Conservation (phyloP, 2,329 filamentous ascomycete genomes). For the Fusarium decemcellulare region DNA sequence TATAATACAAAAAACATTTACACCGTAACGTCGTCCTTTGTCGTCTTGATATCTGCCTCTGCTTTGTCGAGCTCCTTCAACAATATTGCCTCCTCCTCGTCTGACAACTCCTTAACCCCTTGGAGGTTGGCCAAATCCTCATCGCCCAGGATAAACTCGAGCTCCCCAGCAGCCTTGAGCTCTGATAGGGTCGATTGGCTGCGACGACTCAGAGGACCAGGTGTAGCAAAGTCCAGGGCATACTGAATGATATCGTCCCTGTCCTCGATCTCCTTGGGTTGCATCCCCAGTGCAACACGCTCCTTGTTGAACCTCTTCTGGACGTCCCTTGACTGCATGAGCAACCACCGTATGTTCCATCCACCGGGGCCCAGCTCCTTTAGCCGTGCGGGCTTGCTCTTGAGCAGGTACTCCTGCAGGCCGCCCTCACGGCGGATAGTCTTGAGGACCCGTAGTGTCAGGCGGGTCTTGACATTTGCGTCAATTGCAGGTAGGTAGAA, state of each 20-base stretch:
- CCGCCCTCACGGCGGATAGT: slow-evolving; percentile 89
- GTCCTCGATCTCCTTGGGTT: slow-evolving; percentile 54
- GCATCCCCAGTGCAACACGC: slow-evolving; percentile 75
- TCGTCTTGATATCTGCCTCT: slow-evolving; percentile 37
- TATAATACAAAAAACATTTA: slow-evolving; percentile 46
- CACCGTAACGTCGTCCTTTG: slow-evolving; percentile 35
- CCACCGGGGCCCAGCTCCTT: slow-evolving; percentile 91
- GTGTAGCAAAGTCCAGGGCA: slow-evolving; percentile 59
- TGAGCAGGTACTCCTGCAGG: slow-evolving; percentile 91
- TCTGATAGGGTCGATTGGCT: slow-evolving; percentile 56
- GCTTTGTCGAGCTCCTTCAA: slow-evolving; percentile 51
- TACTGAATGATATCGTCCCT: slow-evolving; percentile 57
- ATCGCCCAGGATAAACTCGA: slow-evolving; percentile 64
- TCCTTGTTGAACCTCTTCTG: slow-evolving; percentile 76
- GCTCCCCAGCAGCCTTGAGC: slow-evolving; percentile 52
- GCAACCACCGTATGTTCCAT: slow-evolving; percentile 89
- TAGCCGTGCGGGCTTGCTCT: slow-evolving; percentile 81
- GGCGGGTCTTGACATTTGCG: slow-evolving; percentile 74
- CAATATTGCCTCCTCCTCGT: slow-evolving; percentile 54
- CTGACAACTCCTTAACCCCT: slow-evolving; percentile 56
- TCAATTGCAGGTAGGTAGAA: slow-evolving; percentile 76
- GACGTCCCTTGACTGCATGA: slow-evolving; percentile 83
- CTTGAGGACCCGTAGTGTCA: slow-evolving; percentile 78
- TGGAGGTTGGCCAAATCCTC: slow-evolving; percentile 56
- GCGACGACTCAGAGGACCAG: slow-evolving; percentile 54